Evolutionary conservation across 73 alveolate species (phyloP).

Genomic region (Paramecium octaurelia): DNA sequence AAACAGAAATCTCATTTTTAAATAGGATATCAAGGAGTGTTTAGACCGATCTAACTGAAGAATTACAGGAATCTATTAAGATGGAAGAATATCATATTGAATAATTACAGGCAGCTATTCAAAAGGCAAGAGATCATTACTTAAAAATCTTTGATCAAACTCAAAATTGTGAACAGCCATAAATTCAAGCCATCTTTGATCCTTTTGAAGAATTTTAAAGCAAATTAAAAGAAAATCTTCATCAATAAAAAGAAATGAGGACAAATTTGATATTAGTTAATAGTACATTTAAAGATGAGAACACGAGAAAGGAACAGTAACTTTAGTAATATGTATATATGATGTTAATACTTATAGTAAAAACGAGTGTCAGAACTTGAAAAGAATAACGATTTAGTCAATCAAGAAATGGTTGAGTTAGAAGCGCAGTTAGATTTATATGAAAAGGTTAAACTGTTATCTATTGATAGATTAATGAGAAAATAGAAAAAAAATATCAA

Average conservation of each 20-base stretch:
- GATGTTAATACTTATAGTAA: not conserved
- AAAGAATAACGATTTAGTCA: not conserved
- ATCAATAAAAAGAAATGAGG: not conserved
- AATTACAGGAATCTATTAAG: not conserved
- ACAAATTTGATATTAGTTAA: not conserved
- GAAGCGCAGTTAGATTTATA: not conserved
- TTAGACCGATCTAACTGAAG: not conserved
- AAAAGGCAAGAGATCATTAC: not conserved
- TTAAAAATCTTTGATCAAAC: not conserved
- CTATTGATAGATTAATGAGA: not conserved
- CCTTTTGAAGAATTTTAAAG: not conserved
- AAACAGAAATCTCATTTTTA: not conserved
- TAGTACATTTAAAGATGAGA: conserved; percentile 4
- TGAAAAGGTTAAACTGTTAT: not conserved
- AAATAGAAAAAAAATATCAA: not conserved
- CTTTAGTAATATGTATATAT: not conserved
- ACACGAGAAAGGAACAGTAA: not conserved
- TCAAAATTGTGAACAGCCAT: not conserved
- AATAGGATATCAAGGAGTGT: not conserved
- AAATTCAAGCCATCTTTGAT: not conserved
- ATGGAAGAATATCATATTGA: not conserved
- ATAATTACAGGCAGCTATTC: not conserved
- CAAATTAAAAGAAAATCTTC: not conserved
- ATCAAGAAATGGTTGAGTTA: not conserved
- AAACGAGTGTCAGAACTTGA: not conserved